Base-by-base conservation (phyloP, 371 early-diverging fungal species). In the Mortierella sp. region DNA sequence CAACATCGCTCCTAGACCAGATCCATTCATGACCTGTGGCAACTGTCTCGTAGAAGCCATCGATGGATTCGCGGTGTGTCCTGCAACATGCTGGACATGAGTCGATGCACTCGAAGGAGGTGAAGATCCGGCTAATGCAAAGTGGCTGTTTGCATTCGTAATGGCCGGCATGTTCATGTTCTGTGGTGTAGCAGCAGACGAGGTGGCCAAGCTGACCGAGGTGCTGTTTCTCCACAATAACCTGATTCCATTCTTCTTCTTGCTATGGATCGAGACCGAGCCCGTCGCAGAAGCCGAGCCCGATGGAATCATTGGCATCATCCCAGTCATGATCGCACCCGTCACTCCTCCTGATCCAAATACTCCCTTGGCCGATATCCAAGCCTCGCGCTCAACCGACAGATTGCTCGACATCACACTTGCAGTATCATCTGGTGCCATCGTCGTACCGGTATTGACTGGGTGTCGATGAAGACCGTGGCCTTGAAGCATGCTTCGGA, bases 361-460 rank as follows among this genome's bases (percentile, higher is more conserved):
- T 14, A 60, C 21, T 47, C 58, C 49, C 15, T 27, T 57, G 26
- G 59, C 60, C 7, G 68, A 63, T 9, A 73, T 44, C 75, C 75
- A 73, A 24, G 60, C 57, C 48, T 73, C 75, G 14, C 75, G 75
- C 19, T 73, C 75, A 2, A 73, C 24, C 12, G 73, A 73, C 37
- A 67, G 9, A 41, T 73, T 73, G 41, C 73, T 73, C 5, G 73
- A 73, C 62, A 73, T 57, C 28, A 73, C 68, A 31, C 73, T 73
- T 6, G 48, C 67, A 17, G 41, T 73, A 48, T 73, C 73, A 31
- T 73, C 73, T 6, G 57, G 69, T n/a, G 56, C 44, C 2, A 15
- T 34, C 2, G 42, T 17, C 7, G 28, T 39, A 28, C 54, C 43
- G 17, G 55, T 7, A 26, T 28, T 47, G 27, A 21, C 11, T 3